Base-by-base conservation (phyloP, 129 eudicot genomes). In the Gnaphalium uliginosum region DNA sequence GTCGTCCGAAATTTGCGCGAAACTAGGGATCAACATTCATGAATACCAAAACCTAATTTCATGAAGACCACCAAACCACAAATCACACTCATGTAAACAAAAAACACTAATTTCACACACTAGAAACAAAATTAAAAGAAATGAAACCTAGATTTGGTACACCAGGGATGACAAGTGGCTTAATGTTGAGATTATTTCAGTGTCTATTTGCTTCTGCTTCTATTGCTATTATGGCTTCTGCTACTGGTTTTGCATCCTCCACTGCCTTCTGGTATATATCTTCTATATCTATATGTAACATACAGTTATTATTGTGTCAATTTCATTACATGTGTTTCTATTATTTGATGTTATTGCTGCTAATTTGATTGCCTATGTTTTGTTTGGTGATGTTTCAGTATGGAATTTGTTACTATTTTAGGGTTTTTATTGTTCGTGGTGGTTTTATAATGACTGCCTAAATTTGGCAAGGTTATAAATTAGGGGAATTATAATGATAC, bases 121-220 rank as follows among this genome's bases (percentile, higher is more conserved):
- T 48, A 6, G 27, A 14, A 62, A 29, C 50, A 24, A 15, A 8
- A 43, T 26, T 22, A 18, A 13, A 19, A 71, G 51, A 27, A 23
- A 89, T 89, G 96, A 86, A 89, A 76, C 88, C 73, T 26, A 64
- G 85, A 62, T 85, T 83, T 75, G 96, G 96, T 48, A 76, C 87
- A 48, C 96, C 96, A 39, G 96, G 96, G 56, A 79, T 73, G 60
- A 76, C 66, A 29, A 89, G 92, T 79, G 92, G 92, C 41, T 75
- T 89, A 62, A 39, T 76, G 0, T 83, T 89, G 74, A 87, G 96
- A 69, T 25, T 83, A 48, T 85, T 86, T 26, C 96, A 89, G 83
- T 89, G 85, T 77, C 58, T 87, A 25, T 89, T 83, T 83, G 96
- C 92, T 71, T 81, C 89, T 64, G 89, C 87, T 83, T 89, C 90